These are phyloP conservation scores for Globisporangium takayamanum DNA, from an alignment of 352 stramenopile genomes.

Conservation along the genomic window DNA sequence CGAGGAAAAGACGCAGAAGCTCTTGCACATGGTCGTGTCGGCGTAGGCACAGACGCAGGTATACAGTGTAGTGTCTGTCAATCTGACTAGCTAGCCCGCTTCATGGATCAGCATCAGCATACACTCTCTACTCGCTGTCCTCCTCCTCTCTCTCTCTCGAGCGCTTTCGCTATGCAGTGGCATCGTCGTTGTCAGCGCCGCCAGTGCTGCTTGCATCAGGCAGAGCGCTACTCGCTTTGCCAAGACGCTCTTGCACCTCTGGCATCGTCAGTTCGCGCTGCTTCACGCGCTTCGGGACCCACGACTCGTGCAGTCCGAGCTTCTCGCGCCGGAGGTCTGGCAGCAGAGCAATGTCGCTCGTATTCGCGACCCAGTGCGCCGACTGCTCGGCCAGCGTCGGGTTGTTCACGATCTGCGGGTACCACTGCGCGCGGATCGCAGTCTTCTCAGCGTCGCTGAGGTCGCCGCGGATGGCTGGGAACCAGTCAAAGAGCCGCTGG, in stretches of 20 bases:
- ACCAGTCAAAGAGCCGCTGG: constrained; percentile 81
- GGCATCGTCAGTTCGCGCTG: constrained; percentile 50
- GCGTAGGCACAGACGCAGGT: constrained; percentile 20
- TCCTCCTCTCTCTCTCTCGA: too few species aligned
- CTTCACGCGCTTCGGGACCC: constrained; percentile 63
- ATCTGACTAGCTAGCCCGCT: too few species aligned
- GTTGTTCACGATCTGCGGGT: constrained; percentile 58
- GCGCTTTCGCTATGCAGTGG: too few species aligned
- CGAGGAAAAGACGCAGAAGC: constrained; percentile 87
- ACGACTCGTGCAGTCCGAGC: constrained; percentile 34
- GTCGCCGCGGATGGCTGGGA: constrained; percentile 55
- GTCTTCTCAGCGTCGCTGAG: constrained; percentile 38
- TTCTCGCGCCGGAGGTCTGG: constrained; percentile 57
- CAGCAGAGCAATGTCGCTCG: constrained; percentile 34
- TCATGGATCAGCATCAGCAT: too few species aligned
- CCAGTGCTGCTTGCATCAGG: too few species aligned
- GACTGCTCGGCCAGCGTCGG: constrained; percentile 52
- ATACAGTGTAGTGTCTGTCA: too few species aligned
- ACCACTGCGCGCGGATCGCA: constrained; percentile 48
- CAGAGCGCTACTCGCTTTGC: neutral
- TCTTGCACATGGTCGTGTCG: constrained; percentile 86
- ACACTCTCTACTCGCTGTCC: too few species aligned
- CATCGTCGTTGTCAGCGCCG: too few species aligned
- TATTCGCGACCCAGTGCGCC: constrained; percentile 39
- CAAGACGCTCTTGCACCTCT: constrained; percentile 49